These are phyloP conservation scores for Aspergillus piperis DNA, from an alignment of 2,329 filamentous ascomycete species.

Conservation along the genomic window DNA sequence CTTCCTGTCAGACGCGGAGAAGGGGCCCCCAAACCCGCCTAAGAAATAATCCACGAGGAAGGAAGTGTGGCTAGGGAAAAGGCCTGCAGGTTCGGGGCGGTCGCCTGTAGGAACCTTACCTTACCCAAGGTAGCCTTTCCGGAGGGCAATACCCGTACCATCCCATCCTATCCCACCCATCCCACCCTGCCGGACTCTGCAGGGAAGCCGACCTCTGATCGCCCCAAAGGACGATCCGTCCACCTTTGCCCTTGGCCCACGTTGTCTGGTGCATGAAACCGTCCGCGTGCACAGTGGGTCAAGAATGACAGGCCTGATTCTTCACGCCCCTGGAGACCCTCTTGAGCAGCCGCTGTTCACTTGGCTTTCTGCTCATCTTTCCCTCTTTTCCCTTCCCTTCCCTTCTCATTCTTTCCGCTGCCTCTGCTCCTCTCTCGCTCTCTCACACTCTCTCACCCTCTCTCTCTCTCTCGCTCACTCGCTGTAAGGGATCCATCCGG, in stretches of 20 bases:
- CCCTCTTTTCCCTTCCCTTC: slow-evolving; percentile 4
- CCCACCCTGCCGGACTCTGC: slow-evolving; percentile 20
- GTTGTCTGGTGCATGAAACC: slow-evolving; percentile 43
- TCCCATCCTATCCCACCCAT: slow-evolving; percentile 1
- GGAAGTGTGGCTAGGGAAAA: background rate
- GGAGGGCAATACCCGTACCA: background rate
- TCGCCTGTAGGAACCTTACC: background rate
- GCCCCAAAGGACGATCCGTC: slow-evolving; percentile 28
- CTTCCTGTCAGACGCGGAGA: background rate
- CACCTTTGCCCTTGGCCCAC: slow-evolving; percentile 36
- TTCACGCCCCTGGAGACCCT: slow-evolving; percentile 28
- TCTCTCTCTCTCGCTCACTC: background rate
- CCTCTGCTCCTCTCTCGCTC: background rate
- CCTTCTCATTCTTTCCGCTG: slow-evolving; percentile 4
- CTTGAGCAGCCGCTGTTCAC: slow-evolving; percentile 7
- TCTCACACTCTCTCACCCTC: background rate
- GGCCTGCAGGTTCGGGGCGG: background rate
- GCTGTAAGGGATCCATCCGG: slow-evolving; percentile 4
- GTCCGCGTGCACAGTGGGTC: slow-evolving; percentile 42
- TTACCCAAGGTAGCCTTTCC: background rate
- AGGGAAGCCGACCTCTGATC: slow-evolving; percentile 26
- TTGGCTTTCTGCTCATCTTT: slow-evolving; percentile 8
- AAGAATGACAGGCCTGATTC: slow-evolving; percentile 40
- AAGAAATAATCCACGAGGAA: no score
- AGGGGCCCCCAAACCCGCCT: no score